Evolutionary conservation across 2,329 filamentous ascomycete genomes (phyloP).

Genomic region (Blastomyces parvus): DNA sequence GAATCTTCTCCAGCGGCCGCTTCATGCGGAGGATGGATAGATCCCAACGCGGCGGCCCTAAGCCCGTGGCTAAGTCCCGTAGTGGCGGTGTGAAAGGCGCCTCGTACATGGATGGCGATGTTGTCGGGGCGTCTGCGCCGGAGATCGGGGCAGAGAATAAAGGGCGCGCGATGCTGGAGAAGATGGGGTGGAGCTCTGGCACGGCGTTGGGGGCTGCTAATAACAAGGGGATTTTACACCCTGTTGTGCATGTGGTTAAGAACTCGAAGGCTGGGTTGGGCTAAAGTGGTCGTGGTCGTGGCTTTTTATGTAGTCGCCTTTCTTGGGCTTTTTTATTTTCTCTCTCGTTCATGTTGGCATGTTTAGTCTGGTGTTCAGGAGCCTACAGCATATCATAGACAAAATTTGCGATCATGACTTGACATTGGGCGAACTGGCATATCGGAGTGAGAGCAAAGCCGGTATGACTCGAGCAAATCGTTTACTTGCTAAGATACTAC

Average conservation of each 20-base stretch:
- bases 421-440: not conserved
- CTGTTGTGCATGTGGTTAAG: constrained; percentile 80
- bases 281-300: constrained; percentile 23
- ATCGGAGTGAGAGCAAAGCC: not conserved
- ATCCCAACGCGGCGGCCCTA: constrained; percentile 12
- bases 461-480: not conserved
- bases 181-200: constrained; percentile 92
- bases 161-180: constrained; percentile 80
- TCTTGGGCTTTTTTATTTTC: not conserved
- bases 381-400: not conserved
- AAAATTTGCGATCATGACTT: not conserved
- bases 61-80: constrained; percentile 25
- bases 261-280: constrained; percentile 75
- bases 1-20: constrained; percentile 28
- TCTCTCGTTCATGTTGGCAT: not conserved
- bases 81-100: constrained; percentile 39
- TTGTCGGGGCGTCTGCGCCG: constrained; percentile 75
- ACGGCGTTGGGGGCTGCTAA: constrained; percentile 71
- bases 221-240: constrained; percentile 81
- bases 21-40: constrained; percentile 21
- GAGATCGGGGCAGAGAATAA: constrained; percentile 76
- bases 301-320: not conserved
- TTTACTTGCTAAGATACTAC: not conserved
- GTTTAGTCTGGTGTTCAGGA: not conserved
- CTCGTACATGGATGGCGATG: constrained; percentile 69